Percentiles rank a stretch among this genome's conserved stretches.
phyloP scores from a whole-genome alignment of 2,329 filamentous ascomycete species.

The Elsinoe perseae region DNA sequence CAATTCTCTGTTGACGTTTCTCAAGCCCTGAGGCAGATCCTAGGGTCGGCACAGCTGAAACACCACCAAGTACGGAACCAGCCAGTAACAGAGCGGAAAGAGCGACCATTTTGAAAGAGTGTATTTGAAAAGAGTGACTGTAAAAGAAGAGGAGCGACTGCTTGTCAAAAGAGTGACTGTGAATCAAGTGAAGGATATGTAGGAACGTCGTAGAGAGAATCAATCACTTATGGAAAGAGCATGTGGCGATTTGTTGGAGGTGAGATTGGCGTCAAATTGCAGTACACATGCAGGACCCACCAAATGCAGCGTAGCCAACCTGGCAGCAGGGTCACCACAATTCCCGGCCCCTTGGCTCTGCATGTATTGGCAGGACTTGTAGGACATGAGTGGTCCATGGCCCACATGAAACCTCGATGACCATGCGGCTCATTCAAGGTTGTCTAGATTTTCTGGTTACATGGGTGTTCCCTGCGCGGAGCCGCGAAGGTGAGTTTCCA shows the following conservation, averaged over 20 bases:
- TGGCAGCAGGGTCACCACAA: conserved; percentile 1
- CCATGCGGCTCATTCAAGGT: not conserved
- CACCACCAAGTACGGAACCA: conserved; percentile 14
- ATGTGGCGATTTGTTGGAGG: not conserved
- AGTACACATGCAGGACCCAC: conserved; percentile 7
- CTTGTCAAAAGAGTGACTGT: conserved; percentile 8
- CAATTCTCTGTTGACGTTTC: conserved; percentile 1
- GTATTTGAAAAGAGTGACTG: conserved; percentile 11
- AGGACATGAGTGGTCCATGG: not conserved
- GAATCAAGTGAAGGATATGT: not conserved
- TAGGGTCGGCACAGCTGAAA: conserved; percentile 4
- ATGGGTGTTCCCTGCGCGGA: not conserved
- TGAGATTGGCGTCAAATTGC: conserved; percentile 6
- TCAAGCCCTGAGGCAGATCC: not conserved
- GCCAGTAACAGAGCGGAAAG: conserved; percentile 13
- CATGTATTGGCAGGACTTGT: not conserved
- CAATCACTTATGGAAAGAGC: not conserved
- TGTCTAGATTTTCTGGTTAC: conserved; percentile 1
- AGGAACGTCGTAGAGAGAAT: not conserved
- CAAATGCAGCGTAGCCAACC: not conserved
- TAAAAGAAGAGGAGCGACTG: conserved; percentile 6
- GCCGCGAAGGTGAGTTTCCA: not conserved
- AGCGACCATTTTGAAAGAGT: conserved; percentile 10
- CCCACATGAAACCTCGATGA: not conserved
- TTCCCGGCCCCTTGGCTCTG: conserved; percentile 10